phyloP scores from a whole-genome alignment of 1,284 basidiomycete species.

The Thecaphora thlaspeos region DNA sequence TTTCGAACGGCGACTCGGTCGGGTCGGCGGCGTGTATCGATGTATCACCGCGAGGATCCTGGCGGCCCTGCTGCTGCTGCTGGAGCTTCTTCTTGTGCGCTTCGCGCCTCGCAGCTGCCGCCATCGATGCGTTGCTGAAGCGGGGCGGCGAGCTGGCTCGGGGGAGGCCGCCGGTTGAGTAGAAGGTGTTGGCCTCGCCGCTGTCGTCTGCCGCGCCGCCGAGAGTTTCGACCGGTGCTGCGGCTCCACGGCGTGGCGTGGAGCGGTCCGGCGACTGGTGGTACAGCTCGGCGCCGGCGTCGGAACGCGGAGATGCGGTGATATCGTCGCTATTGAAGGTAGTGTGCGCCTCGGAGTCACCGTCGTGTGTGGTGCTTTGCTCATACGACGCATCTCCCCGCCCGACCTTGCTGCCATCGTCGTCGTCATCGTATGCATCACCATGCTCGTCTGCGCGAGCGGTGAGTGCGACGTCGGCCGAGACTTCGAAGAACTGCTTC shows the following conservation, averaged over 20 bases:
- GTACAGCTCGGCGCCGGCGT: slow-evolving; percentile 21
- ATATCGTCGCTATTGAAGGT: slow-evolving; percentile 22
- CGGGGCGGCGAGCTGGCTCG: slow-evolving; percentile 65
- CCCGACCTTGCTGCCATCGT: not conserved
- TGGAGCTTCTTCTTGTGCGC: slow-evolving; percentile 23
- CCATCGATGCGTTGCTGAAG: slow-evolving; percentile 54
- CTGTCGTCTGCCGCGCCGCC: not conserved
- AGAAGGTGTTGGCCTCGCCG: not conserved
- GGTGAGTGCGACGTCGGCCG: slow-evolving; percentile 74
- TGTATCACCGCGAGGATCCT: slow-evolving; percentile 11
- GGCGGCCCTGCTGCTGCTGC: slow-evolving; percentile 14
- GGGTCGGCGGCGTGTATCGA: slow-evolving; percentile 17
- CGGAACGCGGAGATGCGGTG: slow-evolving; percentile 20
- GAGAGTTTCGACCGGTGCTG: too few relatives aligned
- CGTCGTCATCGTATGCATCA: slow-evolving; percentile 1
- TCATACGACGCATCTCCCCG: not conserved
- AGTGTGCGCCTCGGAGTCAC: slow-evolving; percentile 18
- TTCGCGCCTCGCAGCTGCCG: slow-evolving; percentile 68
- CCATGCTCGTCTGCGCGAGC: slow-evolving; percentile 1
- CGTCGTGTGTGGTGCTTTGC: slow-evolving; percentile 9
- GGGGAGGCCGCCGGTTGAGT: slow-evolving; percentile 60
- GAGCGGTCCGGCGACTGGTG: not conserved
- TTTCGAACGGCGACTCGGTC: slow-evolving; percentile 73
- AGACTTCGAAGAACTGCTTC: slow-evolving; percentile 90
- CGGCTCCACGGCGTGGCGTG: too few relatives aligned